phyloP scores from a whole-genome alignment of 164 flowering plant species.

The Protea cynaroides region DNA sequence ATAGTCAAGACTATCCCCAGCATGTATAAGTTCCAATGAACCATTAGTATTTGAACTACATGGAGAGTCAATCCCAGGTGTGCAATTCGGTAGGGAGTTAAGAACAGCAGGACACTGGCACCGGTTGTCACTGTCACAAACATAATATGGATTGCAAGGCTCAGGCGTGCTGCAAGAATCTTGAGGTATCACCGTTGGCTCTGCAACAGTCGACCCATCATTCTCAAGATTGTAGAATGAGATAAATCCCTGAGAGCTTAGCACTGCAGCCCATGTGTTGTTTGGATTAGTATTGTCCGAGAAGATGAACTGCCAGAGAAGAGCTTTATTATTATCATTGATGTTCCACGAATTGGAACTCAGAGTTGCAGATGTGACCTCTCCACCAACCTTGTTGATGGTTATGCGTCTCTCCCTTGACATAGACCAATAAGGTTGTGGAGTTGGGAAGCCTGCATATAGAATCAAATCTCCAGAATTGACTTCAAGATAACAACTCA shows the following conservation, averaged over 20 bases:
- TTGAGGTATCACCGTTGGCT: slow-evolving; percentile 32
- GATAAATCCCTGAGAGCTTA: slow-evolving; percentile 37
- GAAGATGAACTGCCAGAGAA: slow-evolving; percentile 40
- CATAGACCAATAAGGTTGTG: slow-evolving; percentile 56
- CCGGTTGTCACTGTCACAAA: slow-evolving; percentile 29
- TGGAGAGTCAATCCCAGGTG: slow-evolving; percentile 20
- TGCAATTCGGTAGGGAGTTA: slow-evolving; percentile 26
- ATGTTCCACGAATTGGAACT: slow-evolving; percentile 43
- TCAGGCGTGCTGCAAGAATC: slow-evolving; percentile 37
- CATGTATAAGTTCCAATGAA: slow-evolving; percentile 19
- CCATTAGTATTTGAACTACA: slow-evolving; percentile 23
- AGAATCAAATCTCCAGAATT: slow-evolving; percentile 43
- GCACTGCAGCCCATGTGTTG: slow-evolving; percentile 47
- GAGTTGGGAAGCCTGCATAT: slow-evolving; percentile 35
- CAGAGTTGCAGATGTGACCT: slow-evolving; percentile 28
- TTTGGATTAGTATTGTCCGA: slow-evolving; percentile 25
- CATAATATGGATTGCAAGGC: slow-evolving; percentile 31
- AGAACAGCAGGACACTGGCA: slow-evolving; percentile 48
- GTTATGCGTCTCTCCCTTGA: slow-evolving; percentile 30
- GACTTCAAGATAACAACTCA: slow-evolving; percentile 27
- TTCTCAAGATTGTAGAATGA: slow-evolving; percentile 31
- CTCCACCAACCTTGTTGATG: slow-evolving; percentile 18
- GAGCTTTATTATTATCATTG: slow-evolving; percentile 23
- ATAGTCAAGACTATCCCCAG: slow-evolving; percentile 38
- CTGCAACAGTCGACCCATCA: slow-evolving; percentile 16